Evolutionary conservation across 2,329 filamentous ascomycete genomes (phyloP), one percentile per base, ranked within the genome.

Genomic region (Alternaria conjuncta): DNA sequence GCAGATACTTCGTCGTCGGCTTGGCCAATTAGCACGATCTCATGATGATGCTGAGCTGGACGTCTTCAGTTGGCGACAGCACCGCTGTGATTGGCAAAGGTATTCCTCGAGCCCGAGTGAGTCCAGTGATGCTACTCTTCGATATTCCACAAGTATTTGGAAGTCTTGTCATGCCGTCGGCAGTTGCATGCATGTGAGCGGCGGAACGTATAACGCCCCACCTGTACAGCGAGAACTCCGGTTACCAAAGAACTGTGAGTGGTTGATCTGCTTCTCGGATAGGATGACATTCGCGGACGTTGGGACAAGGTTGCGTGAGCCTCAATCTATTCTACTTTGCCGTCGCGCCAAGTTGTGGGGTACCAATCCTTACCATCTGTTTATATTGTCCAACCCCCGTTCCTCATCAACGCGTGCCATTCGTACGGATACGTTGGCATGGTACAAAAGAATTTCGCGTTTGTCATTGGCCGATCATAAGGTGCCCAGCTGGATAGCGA

Each of bases 321-420:
- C 44, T 61, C 59, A 64, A 49, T 70, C 55, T 67, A 62, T 64
- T 25, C 50, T 50, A 57, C 56, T 64, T 62, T 66, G 45, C 61
- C 63, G 54, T 28, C 45, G 13, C 15, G 69, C 66, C 67, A 70
- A 71, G 67, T 49, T 59, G 62, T 60, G 61, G 65, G 59, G 63
- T 57, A 23, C 60, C 45, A 36, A 60, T 55, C 30, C 30, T 23
- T 20, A 41, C 45, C 53, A 60, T 60, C 36, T 65, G 41, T 55
- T 56, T 63, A 63, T 44, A 65, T 65, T 65, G 32, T 54, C 46
- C 43, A 23, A 43, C 20, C 51, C 20, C 43, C 32, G 54, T 57
- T 45, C 30, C 30, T 44, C 54, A 56, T 53, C 26, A 47, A 60
- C 21, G 11, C 12, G 23, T 26, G 15, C 13, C 41, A 20, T 12